Evolutionary conservation across 345 rosid genomes (phyloP), one percentile per base, ranked within the genome.

Genomic region (Lepidium sativum): DNA sequence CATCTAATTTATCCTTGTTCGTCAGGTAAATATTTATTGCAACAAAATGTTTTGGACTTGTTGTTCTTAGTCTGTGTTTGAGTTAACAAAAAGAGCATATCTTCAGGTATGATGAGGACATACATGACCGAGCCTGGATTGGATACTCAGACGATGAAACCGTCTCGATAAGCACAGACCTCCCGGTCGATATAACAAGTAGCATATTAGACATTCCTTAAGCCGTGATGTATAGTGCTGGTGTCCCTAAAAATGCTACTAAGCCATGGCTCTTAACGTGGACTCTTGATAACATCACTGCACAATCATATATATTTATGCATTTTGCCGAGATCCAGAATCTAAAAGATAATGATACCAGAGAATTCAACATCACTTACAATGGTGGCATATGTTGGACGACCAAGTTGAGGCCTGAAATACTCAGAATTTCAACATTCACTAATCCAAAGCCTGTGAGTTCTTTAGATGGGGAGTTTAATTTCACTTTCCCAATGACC

Each of bases 81-180:
- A 9, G 29, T 12, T 27, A 15, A 38, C 5, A 8, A 65, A 41
- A 11, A 0, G 8, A 42, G 6, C 20, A 25, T 25, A 5, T 3
- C 17, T 31, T 50, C 31, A 77, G 87, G 84, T 83, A 41, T 61
- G 58, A 63, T 14, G 71, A 81, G 48, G 85, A 83, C 23, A 8
- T 65, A 1, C 63, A 40, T 33, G 87, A 83, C 21, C 79, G 85
- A 13, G 1, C 35, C 3, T 83, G 88, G 82, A 2, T 1, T 23
- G 80, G 77, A 11, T 25, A 1, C 15, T 44, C 0, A 0, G 11
- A 1, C 15, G 0, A 5, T 0, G 0, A 14, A 0, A 58, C 50
- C 2, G 5, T 38, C 1, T 33, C 21, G 4, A 0, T 57, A 65
- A 62, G 37, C 6, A 67, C 81, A 2, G 27, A 58, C n/a, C 9